Evolutionary conservation across 1,284 basidiomycete genomes (phyloP).

Genomic region (Trametes versicolor): DNA sequence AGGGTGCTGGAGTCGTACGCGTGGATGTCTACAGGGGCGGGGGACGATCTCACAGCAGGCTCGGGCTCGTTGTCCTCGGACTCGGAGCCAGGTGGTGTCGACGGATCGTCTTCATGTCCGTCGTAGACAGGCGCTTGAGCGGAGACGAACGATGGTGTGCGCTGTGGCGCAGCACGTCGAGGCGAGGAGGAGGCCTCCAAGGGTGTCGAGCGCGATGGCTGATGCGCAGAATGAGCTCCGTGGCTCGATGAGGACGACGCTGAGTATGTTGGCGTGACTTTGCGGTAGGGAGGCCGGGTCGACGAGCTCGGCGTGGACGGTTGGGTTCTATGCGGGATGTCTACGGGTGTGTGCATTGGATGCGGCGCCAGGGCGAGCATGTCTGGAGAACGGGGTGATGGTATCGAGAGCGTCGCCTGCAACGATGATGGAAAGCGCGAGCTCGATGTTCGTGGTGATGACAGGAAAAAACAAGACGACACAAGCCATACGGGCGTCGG

Average conservation of each 20-base stretch:
- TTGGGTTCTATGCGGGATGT: slow-evolving; percentile 40
- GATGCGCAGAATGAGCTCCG: slow-evolving; percentile 31
- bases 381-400: slow-evolving; percentile 23
- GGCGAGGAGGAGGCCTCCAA: slow-evolving; percentile 28
- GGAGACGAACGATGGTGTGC: slow-evolving; percentile 35
- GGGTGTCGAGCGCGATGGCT: slow-evolving; percentile 25
- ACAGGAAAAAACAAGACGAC: slow-evolving; percentile 35
- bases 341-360: slow-evolving; percentile 40
- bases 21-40: slow-evolving; percentile 62
- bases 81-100: slow-evolving; percentile 38
- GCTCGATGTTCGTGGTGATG: slow-evolving; percentile 32
- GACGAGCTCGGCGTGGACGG: slow-evolving; percentile 40
- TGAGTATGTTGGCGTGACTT: slow-evolving; percentile 36
- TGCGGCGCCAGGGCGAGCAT: slow-evolving; percentile 46
- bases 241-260: slow-evolving; percentile 38
- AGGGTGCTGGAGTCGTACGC: slow-evolving; percentile 76
- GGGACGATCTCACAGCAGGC: slow-evolving; percentile 21
- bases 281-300: slow-evolving; percentile 36
- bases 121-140: slow-evolving; percentile 31
- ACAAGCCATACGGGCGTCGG: slow-evolving; percentile 11
- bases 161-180: slow-evolving; percentile 36
- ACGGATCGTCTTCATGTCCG: slow-evolving; percentile 37
- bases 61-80: slow-evolving; percentile 39
- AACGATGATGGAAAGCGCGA: slow-evolving; percentile 32
- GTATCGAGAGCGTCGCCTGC: slow-evolving; percentile 27